These are phyloP conservation scores for Brassica nigra DNA, from an alignment of 345 rosid species.

Conservation along the genomic window DNA sequence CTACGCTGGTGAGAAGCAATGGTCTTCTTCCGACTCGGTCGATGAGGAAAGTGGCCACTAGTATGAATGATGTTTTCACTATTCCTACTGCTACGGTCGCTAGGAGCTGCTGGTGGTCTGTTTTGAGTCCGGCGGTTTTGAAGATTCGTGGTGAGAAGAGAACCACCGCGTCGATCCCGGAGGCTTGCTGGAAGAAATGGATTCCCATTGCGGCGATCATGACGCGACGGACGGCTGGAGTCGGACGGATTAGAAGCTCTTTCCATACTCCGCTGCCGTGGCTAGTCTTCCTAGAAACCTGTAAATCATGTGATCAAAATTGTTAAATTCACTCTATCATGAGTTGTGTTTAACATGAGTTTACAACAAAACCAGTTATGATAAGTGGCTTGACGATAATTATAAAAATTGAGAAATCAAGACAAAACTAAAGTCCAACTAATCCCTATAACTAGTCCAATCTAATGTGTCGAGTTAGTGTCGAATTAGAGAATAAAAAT, in stretches of 20 bases:
- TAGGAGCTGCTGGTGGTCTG: conserved; percentile 48
- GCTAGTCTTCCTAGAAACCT: conserved; percentile 38
- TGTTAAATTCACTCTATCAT: background rate
- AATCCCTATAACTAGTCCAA: background rate
- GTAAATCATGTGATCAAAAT: background rate
- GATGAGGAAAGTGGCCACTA: conserved; percentile 72
- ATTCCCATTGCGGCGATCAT: conserved; percentile 69
- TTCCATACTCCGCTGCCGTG: conserved; percentile 74
- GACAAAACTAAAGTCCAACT: background rate
- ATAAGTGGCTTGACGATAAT: background rate
- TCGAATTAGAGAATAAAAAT: background rate
- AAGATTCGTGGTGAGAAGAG: conserved; percentile 82
- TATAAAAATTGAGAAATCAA: background rate
- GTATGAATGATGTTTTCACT: conserved; percentile 62
- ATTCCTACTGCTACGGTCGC: conserved; percentile 87
- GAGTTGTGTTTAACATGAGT: background rate
- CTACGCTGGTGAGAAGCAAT: conserved; percentile 70
- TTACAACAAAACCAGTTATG: background rate
- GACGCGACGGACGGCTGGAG: conserved; percentile 67
- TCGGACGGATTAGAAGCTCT: conserved; percentile 65
- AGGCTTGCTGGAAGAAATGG: conserved; percentile 84
- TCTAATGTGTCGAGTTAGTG: background rate
- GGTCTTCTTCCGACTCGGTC: conserved; percentile 80
- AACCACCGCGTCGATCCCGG: conserved; percentile 86
- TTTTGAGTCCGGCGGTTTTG: conserved; percentile 72